A percentile compares a stretch with the other conserved stretches of the same genome.
These are phyloP conservation scores for Capsicum rhomboideum DNA, from an alignment of 257 asterid species.

Conservation along the genomic window DNA sequence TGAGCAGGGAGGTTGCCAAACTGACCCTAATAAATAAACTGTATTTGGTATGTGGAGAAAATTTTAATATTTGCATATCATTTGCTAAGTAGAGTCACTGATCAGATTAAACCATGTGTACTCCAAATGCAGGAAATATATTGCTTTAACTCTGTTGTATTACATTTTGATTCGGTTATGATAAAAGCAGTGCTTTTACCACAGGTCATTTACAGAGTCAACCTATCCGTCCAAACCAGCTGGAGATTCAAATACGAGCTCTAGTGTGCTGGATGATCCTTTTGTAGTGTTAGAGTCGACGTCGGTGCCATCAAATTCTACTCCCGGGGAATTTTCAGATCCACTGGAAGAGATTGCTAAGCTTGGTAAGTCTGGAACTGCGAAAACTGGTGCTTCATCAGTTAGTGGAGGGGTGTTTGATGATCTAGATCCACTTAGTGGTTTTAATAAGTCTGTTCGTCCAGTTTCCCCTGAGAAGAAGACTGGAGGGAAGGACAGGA, in stretches of 20 bases:
- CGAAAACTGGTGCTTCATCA: conserved; percentile 46
- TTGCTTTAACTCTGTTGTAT: background rate
- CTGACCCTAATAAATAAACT: background rate
- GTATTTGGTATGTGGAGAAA: background rate
- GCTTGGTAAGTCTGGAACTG: conserved; percentile 51
- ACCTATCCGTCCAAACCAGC: conserved; percentile 47
- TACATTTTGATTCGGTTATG: background rate
- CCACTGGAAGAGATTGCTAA: conserved; percentile 63
- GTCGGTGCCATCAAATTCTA: conserved; percentile 38
- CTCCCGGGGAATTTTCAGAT: conserved; percentile 43
- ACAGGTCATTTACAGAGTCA: conserved; percentile 68
- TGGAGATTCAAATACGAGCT: conserved; percentile 34
- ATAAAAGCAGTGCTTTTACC: background rate
- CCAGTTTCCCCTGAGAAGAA: conserved; percentile 54
- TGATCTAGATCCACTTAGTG: conserved; percentile 68
- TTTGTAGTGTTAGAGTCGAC: conserved; percentile 60
- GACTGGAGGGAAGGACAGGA: conserved; percentile 41
- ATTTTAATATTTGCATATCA: background rate
- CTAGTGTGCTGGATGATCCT: conserved; percentile 53
- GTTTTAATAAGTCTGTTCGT: conserved; percentile 39
- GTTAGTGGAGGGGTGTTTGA: conserved; percentile 64
- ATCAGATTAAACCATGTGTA: background rate
- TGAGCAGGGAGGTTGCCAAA: background rate
- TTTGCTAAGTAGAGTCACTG: background rate
- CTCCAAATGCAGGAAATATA: background rate